Base-by-base conservation (phyloP, 2,329 filamentous ascomycete genomes). In the Aureobasidium namibiae region DNA sequence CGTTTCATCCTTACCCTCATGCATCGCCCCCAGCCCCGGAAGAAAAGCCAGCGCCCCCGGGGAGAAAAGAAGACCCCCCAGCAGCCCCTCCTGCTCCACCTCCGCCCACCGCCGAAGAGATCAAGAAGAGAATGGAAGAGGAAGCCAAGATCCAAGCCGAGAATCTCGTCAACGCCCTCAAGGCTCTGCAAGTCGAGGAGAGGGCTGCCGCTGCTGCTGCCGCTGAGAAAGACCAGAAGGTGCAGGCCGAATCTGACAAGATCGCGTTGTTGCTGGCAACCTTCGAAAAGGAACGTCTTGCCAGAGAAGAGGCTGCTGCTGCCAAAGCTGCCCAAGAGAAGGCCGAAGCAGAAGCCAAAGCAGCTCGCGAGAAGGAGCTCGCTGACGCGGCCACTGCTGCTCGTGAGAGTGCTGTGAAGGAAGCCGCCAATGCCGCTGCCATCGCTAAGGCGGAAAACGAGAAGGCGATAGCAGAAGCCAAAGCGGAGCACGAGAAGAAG, bases 281-380 rank as follows among this genome's bases (percentile, higher is more conserved):
- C 53, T 72, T 74, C 33, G 73, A 76, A 58, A 73, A 76, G 29
- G 69, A 73, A 44, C 71, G 72, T 50, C 61, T 72, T 33, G 72
- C 70, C 48, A 65, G 70, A 9, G 72, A 75, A 60, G 67, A 66
- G 21, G 68, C 64, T 16, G 71, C 69, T 36, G 68, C 68, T 46
- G 70, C 73, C 11, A 73, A 77, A 54, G 77, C 78, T 16, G 75
- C 75, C 34, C 80, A 80, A 67, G 79, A 77, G 46, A 58, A 61
- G 34, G 62, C 68, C 33, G 68, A 64, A 9, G 71, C 69, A 31
- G 68, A 68, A 44, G 70, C 73, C 13, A 73, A 77, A 52, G 77
- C 78, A n/a, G 75, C 75, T 39, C 80, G 81, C 67, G 79, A 77
- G 54, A 58, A 61, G 36, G 62, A 64, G 59, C 62, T 67, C 31